Evolutionary conservation across 352 stramenopile genomes (phyloP).

Genomic region (Pythium graminicola): DNA sequence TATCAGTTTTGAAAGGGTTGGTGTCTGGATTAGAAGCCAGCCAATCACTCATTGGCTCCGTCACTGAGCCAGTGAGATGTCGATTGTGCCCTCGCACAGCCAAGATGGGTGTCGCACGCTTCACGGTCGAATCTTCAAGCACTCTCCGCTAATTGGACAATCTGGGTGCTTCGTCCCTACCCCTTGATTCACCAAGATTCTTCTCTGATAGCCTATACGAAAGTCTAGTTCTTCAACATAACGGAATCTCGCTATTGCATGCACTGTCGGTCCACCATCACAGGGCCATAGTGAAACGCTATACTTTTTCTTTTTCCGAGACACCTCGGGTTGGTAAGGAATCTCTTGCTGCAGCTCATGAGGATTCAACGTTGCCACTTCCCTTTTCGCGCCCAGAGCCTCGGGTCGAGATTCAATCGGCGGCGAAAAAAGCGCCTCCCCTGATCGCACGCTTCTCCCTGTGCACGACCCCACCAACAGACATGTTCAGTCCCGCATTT

Average conservation of each 20-base stretch:
- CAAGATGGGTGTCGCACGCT: slow-evolving; percentile 17
- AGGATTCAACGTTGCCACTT: slow-evolving; percentile 12
- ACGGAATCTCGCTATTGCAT: slow-evolving; percentile 12
- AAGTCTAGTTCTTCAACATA: not conserved
- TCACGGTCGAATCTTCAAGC: slow-evolving; percentile 16
- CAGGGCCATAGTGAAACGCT: slow-evolving; percentile 27
- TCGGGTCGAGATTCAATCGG: slow-evolving; percentile 8
- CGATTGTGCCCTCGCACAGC: not conserved
- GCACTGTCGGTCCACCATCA: not conserved
- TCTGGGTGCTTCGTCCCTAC: slow-evolving; percentile 8
- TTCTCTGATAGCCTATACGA: not conserved
- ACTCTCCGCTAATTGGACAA: slow-evolving; percentile 11
- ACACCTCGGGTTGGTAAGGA: slow-evolving; percentile 4
- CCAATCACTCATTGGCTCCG: too few relatives aligned
- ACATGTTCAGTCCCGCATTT: slow-evolving; percentile 22
- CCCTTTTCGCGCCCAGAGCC: slow-evolving; percentile 5
- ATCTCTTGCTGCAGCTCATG: slow-evolving; percentile 14
- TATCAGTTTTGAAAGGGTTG: slow-evolving; percentile 15
- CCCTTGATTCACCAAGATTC: slow-evolving; percentile 21
- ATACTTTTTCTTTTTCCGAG: slow-evolving; percentile 36
- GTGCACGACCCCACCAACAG: not conserved
- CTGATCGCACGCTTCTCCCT: not conserved
- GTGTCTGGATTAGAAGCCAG: too few relatives aligned
- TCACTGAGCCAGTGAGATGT: not conserved
- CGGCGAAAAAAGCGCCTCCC: slow-evolving; percentile 3